Evolutionary conservation across 2,329 filamentous ascomycete genomes (phyloP).

Genomic region (Dendryphion nanum): DNA sequence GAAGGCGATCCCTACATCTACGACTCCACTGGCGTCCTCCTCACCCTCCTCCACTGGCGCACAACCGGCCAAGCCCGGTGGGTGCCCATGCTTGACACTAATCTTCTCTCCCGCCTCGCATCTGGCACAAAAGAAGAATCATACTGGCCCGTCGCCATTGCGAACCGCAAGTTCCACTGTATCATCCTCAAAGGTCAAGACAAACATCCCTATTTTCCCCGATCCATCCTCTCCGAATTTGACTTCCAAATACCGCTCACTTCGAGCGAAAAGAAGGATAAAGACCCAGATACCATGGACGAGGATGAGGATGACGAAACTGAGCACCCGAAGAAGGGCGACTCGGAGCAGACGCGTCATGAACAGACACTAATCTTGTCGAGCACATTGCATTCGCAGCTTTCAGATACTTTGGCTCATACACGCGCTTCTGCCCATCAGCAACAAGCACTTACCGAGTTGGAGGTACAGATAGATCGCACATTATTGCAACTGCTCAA

Average conservation of each 20-base stretch:
- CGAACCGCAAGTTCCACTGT: slow-evolving; percentile 90
- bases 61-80: slow-evolving; percentile 80
- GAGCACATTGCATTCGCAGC: slow-evolving; percentile 68
- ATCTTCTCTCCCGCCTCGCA: slow-evolving; percentile 74
- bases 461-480: slow-evolving; percentile 87
- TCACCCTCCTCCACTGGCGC: slow-evolving; percentile 90
- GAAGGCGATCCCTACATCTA: slow-evolving; percentile 96
- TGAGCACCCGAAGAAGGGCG: slow-evolving; percentile 15
- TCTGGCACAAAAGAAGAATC: slow-evolving; percentile 82
- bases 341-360: slow-evolving; percentile 59
- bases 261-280: slow-evolving; percentile 41
- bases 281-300: slow-evolving; percentile 27
- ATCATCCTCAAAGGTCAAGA: slow-evolving; percentile 98
- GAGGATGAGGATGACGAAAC: slow-evolving; percentile 35
- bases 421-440: slow-evolving; percentile 65
- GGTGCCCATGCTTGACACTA: slow-evolving; percentile 91
- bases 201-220: slow-evolving; percentile 87
- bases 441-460: slow-evolving; percentile 63
- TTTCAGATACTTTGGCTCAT: slow-evolving; percentile 70
- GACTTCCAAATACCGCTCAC: slow-evolving; percentile 83
- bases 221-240: slow-evolving; percentile 87
- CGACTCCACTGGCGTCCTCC: slow-evolving; percentile 83
- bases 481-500: slow-evolving; percentile 84
- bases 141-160: slow-evolving; percentile 95
- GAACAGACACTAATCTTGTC: slow-evolving; percentile 81